Evolutionary conservation across 805 yeast genomes (phyloP).

Genomic region (Wickerhamiella occidentalis): DNA sequence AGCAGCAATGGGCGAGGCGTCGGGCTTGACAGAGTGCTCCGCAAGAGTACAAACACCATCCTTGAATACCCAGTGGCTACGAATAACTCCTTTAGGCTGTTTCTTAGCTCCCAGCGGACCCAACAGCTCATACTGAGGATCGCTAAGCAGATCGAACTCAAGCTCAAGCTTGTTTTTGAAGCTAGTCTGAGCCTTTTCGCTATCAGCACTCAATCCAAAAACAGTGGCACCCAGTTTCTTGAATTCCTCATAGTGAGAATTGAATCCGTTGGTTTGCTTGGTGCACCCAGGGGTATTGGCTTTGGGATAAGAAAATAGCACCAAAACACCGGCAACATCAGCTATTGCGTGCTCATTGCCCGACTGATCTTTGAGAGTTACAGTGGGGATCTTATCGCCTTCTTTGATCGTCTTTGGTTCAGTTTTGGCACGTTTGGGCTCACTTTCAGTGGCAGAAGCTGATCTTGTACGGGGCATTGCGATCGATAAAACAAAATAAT

Average conservation of each 20-base stretch:
- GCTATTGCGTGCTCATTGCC: constrained; percentile 46
- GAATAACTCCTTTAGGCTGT: constrained; percentile 56
- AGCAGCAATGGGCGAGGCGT: constrained; percentile 24
- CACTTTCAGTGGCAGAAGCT: not conserved
- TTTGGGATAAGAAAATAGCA: constrained; percentile 64
- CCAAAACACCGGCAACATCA: constrained; percentile 33
- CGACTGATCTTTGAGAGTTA: constrained; percentile 55
- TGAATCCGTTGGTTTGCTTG: constrained; percentile 82
- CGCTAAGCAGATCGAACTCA: constrained; percentile 64
- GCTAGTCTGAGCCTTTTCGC: constrained; percentile 62
- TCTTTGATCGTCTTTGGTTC: constrained; percentile 25
- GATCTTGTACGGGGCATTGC: constrained; percentile 7
- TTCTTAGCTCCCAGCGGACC: constrained; percentile 75
- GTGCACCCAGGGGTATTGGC: constrained; percentile 97
- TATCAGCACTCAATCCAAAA: constrained; percentile 74
- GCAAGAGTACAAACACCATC: constrained; percentile 55
- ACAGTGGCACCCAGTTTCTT: constrained; percentile 43
- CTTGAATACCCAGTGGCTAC: constrained; percentile 87
- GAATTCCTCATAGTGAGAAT: constrained; percentile 48
- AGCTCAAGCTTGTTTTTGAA: constrained; percentile 64
- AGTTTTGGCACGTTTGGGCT: constrained; percentile 1
- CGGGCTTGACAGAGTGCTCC: constrained; percentile 41
- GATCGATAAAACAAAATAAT: not conserved
- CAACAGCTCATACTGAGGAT: constrained; percentile 58
- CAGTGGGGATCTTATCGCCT: constrained; percentile 57